Conservation (phyloP, 1,284 basidiomycete species). For the Cerrena zonata region DNA sequence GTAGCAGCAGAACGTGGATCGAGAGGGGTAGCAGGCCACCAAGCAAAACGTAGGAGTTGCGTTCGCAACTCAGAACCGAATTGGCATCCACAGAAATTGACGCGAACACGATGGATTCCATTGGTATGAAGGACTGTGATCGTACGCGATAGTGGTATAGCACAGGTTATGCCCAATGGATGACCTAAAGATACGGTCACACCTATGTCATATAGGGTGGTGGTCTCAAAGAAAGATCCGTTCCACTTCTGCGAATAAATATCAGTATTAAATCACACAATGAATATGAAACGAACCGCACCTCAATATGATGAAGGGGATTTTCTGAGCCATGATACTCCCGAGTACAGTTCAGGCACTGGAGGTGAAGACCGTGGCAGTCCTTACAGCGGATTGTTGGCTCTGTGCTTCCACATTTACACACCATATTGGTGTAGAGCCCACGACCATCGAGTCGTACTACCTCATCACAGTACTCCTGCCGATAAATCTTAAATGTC, state of each 20-base stretch:
- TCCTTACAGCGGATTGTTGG: too few species aligned
- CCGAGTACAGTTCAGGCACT: background rate
- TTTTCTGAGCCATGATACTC: background rate
- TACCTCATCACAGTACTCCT: too few species aligned
- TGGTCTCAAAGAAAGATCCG: background rate
- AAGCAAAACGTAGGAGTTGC: conserved; percentile 5
- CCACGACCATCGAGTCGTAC: too few species aligned
- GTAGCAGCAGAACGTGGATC: conserved; percentile 6
- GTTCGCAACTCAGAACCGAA: background rate
- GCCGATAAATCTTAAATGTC: too few species aligned
- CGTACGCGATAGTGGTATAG: background rate
- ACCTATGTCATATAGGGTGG: conserved; percentile 3
- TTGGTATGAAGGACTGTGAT: conserved; percentile 9
- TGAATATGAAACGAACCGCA: background rate
- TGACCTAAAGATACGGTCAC: conserved; percentile 10
- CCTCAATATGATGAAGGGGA: background rate
- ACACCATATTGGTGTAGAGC: too few species aligned
- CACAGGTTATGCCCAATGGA: background rate
- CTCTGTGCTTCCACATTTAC: too few species aligned
- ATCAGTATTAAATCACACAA: background rate
- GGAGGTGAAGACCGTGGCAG: background rate
- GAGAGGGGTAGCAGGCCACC: too few species aligned
- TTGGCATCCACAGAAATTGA: conserved; percentile 4
- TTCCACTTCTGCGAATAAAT: conserved; percentile 8
- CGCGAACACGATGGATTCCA: conserved; percentile 8